A percentile compares a stretch with the other conserved stretches of the same genome.
phyloP scores from a whole-genome alignment of 2,329 filamentous ascomycete species.

The Coniochaeta sp. region DNA sequence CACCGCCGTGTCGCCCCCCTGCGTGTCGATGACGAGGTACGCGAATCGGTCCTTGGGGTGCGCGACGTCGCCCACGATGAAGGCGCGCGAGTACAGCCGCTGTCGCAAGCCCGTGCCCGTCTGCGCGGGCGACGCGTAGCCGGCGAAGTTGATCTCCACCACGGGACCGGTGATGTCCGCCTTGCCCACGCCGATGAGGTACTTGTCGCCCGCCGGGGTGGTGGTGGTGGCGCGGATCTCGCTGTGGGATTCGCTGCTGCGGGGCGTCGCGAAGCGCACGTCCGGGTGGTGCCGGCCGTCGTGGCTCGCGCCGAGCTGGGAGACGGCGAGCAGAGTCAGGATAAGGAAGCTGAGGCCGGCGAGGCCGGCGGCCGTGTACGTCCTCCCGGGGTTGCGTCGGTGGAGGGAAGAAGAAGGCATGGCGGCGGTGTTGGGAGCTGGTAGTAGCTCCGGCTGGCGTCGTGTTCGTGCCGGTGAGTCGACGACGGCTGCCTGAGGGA shows the following conservation, averaged over 20 bases:
- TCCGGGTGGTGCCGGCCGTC: constrained; percentile 11
- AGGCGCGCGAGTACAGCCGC: constrained; percentile 77
- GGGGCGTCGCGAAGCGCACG: not conserved
- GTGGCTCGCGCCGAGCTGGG: constrained; percentile 10
- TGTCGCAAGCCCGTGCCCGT: constrained; percentile 79
- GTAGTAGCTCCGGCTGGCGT: not conserved
- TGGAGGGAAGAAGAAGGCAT: constrained; percentile 5
- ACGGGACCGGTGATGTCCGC: constrained; percentile 61
- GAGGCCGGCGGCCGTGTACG: constrained; percentile 17
- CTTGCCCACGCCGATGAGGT: constrained; percentile 44
- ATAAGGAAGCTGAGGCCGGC: constrained; percentile 25
- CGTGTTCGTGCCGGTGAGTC: not conserved
- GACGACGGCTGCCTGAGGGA: not conserved
- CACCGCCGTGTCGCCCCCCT: constrained; percentile 80
- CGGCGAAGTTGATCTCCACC: constrained; percentile 85
- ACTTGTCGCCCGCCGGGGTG: constrained; percentile 28
- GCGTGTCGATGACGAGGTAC: constrained; percentile 80
- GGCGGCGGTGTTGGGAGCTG: not conserved
- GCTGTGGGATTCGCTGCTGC: constrained; percentile 5
- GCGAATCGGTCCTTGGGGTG: constrained; percentile 66
- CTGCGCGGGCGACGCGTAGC: constrained; percentile 75
- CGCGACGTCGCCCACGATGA: constrained; percentile 68
- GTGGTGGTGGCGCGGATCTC: constrained; percentile 9
- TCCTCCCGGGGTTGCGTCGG: constrained; percentile 10
- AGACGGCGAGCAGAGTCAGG: constrained; percentile 22